Conservation (phyloP, 495 filamentous ascomycete species). For the Bombardia bombarda region DNA sequence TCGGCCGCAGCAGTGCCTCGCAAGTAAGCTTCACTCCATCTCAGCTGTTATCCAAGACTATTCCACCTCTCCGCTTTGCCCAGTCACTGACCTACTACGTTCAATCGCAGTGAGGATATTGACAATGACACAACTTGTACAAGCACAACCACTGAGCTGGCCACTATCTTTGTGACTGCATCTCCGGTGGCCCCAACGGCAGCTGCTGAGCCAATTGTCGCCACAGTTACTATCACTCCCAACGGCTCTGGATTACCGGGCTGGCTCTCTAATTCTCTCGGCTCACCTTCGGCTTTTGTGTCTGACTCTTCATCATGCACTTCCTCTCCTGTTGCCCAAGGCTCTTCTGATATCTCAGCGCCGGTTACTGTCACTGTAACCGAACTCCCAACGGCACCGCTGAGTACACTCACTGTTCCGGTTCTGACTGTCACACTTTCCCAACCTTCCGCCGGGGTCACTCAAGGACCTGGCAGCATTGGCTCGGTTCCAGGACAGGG, state of each 20-base stretch:
- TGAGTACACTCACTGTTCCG: constrained; percentile 13
- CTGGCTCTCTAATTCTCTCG: background rate
- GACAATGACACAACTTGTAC: constrained; percentile 15
- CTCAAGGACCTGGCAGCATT: background rate
- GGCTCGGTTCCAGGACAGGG: background rate
- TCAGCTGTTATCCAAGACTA: too few species aligned
- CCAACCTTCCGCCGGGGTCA: background rate
- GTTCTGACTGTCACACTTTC: constrained; percentile 14
- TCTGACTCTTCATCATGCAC: constrained; percentile 11
- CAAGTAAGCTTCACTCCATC: constrained; percentile 11
- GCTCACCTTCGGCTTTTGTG: constrained; percentile 5
- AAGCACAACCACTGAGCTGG: constrained; percentile 11
- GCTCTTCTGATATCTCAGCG: background rate
- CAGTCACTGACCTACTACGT: too few species aligned
- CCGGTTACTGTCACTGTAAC: constrained; percentile 14
- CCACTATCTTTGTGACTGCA: constrained; percentile 30
- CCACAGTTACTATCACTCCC: constrained; percentile 15
- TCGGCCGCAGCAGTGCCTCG: constrained; percentile 13
- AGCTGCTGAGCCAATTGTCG: constrained; percentile 10
- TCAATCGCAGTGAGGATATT: constrained; percentile 5
- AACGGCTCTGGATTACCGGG: background rate
- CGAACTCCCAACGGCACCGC: background rate
- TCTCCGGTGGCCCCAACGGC: constrained; percentile 8
- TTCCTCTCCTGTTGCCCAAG: background rate
- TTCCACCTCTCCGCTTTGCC: too few species aligned